A percentile compares a stretch with the other conserved stretches of the same genome.
phyloP scores from a whole-genome alignment of 2,329 filamentous ascomycete genomes.

The Dichotomopilus funicola region DNA sequence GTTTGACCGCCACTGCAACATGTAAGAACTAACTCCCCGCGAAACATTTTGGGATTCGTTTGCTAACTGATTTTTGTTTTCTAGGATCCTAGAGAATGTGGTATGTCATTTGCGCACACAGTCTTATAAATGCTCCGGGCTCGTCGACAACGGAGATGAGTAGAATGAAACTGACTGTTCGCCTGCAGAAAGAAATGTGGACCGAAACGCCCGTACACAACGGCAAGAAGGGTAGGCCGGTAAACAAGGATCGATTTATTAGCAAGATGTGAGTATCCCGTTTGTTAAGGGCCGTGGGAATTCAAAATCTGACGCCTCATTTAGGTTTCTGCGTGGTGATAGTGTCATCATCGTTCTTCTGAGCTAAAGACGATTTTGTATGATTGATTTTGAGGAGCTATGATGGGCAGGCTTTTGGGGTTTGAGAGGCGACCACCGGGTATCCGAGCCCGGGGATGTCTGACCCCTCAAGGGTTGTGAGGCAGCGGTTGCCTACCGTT shows the following conservation, averaged over 20 bases:
- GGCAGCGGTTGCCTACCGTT: no score
- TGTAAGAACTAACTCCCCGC: slow-evolving; percentile 39
- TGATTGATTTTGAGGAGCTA: not conserved
- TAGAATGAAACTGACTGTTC: slow-evolving; percentile 5
- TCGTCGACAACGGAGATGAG: not conserved
- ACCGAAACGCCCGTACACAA: slow-evolving; percentile 83
- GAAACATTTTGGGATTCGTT: not conserved
- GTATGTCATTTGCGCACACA: slow-evolving; percentile 11
- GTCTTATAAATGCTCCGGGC: no score
- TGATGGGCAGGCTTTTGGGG: not conserved
- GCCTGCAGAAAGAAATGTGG: slow-evolving; percentile 83
- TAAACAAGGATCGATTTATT: slow-evolving; percentile 80
- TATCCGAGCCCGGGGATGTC: no score
- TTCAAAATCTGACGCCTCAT: slow-evolving; percentile 1
- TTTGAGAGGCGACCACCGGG: not conserved
- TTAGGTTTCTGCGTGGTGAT: slow-evolving; percentile 25
- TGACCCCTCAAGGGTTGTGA: no score
- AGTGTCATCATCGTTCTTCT: slow-evolving; percentile 24
- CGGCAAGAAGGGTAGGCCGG: slow-evolving; percentile 80
- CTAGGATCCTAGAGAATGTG: slow-evolving; percentile 30
- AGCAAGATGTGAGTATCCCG: slow-evolving; percentile 22
- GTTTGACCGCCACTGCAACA: slow-evolving; percentile 98
- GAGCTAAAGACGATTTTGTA: slow-evolving; percentile 10
- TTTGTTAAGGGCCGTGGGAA: not conserved
- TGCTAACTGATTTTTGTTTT: slow-evolving; percentile 1